These are phyloP conservation scores for Saccharomyces pastorianus DNA, from an alignment of 1,139 yeast genomes.

Conservation along the genomic window DNA sequence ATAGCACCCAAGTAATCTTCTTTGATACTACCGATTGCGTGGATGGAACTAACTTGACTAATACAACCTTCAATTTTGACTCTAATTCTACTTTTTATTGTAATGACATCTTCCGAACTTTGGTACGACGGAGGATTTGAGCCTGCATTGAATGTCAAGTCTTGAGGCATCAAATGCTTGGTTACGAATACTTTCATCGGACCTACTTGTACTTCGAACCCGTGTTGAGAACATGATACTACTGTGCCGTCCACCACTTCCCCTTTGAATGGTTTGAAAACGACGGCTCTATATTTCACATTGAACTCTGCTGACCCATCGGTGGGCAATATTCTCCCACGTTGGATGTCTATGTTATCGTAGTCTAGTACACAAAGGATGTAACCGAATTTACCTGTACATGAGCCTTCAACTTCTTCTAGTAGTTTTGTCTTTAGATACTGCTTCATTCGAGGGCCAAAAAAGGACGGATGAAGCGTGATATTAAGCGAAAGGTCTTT, in stretches of 20 bases:
- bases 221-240: constrained; percentile 92
- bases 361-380: constrained; percentile 93
- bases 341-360: constrained; percentile 89
- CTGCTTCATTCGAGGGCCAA: constrained; percentile 97
- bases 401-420: constrained; percentile 96
- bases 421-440: constrained; percentile 80
- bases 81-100: constrained; percentile 87
- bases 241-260: constrained; percentile 97
- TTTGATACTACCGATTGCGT: constrained; percentile 94
- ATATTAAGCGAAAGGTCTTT: constrained; percentile 87
- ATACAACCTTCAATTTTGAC: constrained; percentile 95
- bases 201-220: constrained; percentile 96
- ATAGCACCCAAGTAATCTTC: constrained; percentile 92
- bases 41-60: constrained; percentile 93
- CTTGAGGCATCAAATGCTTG: constrained; percentile 89
- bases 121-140: constrained; percentile 98
- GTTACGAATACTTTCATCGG: constrained; percentile 93
- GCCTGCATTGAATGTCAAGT: constrained; percentile 88
- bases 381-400: constrained; percentile 98
- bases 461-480: constrained; percentile 92
- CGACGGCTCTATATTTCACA: constrained; percentile 92
- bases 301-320: constrained; percentile 94
- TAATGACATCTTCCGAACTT: constrained; percentile 89
- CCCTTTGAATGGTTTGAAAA: constrained; percentile 97
- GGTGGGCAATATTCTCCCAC: constrained; percentile 85